phyloP scores from a whole-genome alignment of 192 early-diverging fungal species.

The Coemansia sp. region DNA sequence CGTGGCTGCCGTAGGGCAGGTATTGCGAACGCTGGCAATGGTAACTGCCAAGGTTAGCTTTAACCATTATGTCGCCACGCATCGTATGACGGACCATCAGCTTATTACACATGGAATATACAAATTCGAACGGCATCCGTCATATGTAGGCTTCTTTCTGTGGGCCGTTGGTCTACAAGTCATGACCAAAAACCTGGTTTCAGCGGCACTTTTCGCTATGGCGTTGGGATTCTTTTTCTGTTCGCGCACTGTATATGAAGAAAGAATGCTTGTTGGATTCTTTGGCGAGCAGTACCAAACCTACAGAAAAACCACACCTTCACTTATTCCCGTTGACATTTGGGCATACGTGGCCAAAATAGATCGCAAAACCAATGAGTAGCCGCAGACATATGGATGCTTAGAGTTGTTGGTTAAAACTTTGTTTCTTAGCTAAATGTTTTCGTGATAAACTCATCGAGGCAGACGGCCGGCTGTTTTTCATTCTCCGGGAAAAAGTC shows the following conservation, averaged over 20 bases:
- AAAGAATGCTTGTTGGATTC: constrained; percentile 67
- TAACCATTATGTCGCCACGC: constrained; percentile 74
- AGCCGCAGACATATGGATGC: neutral
- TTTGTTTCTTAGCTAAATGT: neutral
- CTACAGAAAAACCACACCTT: constrained; percentile 65
- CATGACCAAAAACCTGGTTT: constrained; percentile 77
- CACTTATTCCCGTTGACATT: constrained; percentile 63
- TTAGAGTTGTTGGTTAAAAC: neutral
- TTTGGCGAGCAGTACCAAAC: constrained; percentile 77
- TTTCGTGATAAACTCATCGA: constrained; percentile 20
- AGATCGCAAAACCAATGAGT: neutral
- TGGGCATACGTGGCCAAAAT: constrained; percentile 2
- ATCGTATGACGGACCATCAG: constrained; percentile 67
- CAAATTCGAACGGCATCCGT: constrained; percentile 86
- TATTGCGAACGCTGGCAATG: constrained; percentile 81
- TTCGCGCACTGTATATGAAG: constrained; percentile 76
- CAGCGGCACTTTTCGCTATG: constrained; percentile 61
- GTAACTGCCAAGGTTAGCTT: constrained; percentile 87
- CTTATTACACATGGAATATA: constrained; percentile 90
- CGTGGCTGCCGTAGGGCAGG: constrained; percentile 68
- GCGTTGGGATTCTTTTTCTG: constrained; percentile 75
- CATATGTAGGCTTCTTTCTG: constrained; percentile 93
- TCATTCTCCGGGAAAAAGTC: constrained; percentile 34
- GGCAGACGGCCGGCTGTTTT: constrained; percentile 31
- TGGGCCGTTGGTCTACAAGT: constrained; percentile 83